Evolutionary conservation across 352 stramenopile species (phyloP).

Genomic region (Pythium angustatum): DNA sequence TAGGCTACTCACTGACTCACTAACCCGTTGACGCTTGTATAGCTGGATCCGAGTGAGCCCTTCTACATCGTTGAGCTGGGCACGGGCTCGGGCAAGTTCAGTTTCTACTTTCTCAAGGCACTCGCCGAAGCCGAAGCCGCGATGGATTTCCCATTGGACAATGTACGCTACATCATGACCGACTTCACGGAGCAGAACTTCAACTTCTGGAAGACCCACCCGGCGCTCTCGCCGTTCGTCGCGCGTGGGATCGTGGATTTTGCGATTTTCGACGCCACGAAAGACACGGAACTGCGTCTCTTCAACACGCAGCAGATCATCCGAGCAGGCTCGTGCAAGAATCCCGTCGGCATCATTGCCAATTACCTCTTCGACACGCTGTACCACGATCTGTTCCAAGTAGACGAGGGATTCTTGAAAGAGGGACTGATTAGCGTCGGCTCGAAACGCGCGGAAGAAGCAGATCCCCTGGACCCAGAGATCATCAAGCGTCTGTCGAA

Average conservation of each 20-base stretch:
- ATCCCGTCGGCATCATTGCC: conserved; percentile 90
- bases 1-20: not conserved
- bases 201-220: conserved; percentile 92
- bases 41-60: conserved; percentile 75
- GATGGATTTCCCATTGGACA: conserved; percentile 82
- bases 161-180: conserved; percentile 95
- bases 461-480: conserved; percentile 89
- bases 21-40: not conserved
- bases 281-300: conserved; percentile 79
- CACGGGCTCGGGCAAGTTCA: conserved; percentile 93
- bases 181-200: conserved; percentile 94
- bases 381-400: conserved; percentile 89
- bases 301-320: conserved; percentile 58
- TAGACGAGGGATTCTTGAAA: conserved; percentile 84
- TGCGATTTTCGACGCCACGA: conserved; percentile 93
- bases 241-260: conserved; percentile 89
- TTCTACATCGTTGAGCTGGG: conserved; percentile 95
- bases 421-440: conserved; percentile 90
- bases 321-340: conserved; percentile 57
- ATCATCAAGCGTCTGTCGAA: conserved; percentile 94
- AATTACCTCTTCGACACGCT: conserved; percentile 97
- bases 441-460: conserved; percentile 60
- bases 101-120: conserved; percentile 93
- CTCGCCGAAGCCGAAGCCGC: conserved; percentile 60
- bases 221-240: conserved; percentile 83